phyloP scores from a whole-genome alignment of 345 rosid species.

The Lepidium didymum region DNA sequence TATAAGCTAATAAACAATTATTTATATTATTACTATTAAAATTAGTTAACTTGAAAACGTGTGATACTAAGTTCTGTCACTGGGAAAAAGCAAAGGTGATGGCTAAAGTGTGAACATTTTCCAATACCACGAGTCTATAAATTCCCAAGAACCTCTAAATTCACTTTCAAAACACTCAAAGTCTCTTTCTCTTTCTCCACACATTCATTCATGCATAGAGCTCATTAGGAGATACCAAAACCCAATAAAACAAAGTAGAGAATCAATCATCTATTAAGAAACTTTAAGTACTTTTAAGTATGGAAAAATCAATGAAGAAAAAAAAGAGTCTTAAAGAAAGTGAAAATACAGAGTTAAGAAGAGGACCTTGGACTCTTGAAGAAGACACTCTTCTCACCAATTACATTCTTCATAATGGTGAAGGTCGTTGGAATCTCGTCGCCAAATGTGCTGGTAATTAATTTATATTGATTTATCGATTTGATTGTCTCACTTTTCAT shows the following conservation, averaged over 20 bases:
- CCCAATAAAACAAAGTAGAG: not conserved
- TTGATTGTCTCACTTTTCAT: not conserved
- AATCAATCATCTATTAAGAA: not conserved
- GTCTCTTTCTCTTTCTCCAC: not conserved
- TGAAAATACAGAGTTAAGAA: conserved; percentile 42
- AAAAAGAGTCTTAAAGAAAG: conserved; percentile 26
- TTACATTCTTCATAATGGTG: conserved; percentile 65
- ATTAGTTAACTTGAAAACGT: too few relatives aligned
- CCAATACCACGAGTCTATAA: conserved; percentile 22
- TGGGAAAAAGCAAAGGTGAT: conserved; percentile 12
- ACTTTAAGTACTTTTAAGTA: not conserved
- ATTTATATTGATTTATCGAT: not conserved
- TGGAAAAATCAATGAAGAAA: conserved; percentile 32
- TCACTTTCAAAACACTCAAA: conserved; percentile 21
- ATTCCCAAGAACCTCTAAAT: conserved; percentile 17
- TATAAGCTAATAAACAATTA: too few relatives aligned
- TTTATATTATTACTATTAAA: not conserved
- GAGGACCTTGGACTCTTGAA: conserved; percentile 85
- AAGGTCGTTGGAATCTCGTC: conserved; percentile 85
- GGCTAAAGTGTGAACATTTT: conserved; percentile 24
- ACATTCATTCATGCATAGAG: conserved; percentile 17
- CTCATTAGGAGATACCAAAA: not conserved
- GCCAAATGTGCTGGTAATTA: conserved; percentile 74
- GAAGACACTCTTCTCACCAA: conserved; percentile 70
- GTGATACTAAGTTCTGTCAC: not conserved